Evolutionary conservation across 108 stramenopile genomes (phyloP).

Genomic region (Skeletonema marinoi): DNA sequence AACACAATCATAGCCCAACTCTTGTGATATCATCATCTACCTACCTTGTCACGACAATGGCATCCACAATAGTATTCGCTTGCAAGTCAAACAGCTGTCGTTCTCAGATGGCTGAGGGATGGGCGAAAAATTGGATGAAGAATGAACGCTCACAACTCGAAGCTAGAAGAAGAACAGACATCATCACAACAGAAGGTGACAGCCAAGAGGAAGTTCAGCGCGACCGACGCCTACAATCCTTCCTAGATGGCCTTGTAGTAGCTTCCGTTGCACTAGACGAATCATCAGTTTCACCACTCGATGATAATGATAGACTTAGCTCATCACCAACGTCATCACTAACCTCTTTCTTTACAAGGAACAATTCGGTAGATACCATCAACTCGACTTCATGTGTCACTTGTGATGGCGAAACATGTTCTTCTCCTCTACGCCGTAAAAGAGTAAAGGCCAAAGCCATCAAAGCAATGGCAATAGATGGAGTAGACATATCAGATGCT

Average conservation of each 20-base stretch:
- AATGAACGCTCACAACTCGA: slow-evolving; percentile 20
- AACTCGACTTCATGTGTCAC: slow-evolving; percentile 16
- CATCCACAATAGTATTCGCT: slow-evolving; percentile 49
- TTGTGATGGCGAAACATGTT: slow-evolving; percentile 33
- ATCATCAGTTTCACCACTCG: slow-evolving; percentile 6
- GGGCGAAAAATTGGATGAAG: slow-evolving; percentile 46
- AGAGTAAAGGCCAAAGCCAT: slow-evolving; percentile 46
- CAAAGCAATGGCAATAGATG: slow-evolving; percentile 46
- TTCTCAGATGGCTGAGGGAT: slow-evolving; percentile 59
- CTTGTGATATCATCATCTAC: too few species aligned
- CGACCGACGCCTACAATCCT: slow-evolving; percentile 11
- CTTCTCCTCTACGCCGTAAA: slow-evolving; percentile 4
- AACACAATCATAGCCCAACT: too few species aligned
- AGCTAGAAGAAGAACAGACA: neutral
- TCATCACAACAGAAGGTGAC: neutral
- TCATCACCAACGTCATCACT: neutral
- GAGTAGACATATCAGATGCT: slow-evolving; percentile 48
- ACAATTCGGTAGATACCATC: neutral
- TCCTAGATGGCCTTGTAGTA: slow-evolving; percentile 33
- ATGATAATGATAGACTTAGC: neutral
- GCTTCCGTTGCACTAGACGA: slow-evolving; percentile 45
- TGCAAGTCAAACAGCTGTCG: slow-evolving; percentile 57
- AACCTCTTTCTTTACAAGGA: neutral
- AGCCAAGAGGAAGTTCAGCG: neutral
- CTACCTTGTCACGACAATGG: neutral